Percentiles rank a stretch among this genome's conserved stretches.
Conservation (phyloP, 257 asterid genomes). For the Eustoma russellianum region DNA sequence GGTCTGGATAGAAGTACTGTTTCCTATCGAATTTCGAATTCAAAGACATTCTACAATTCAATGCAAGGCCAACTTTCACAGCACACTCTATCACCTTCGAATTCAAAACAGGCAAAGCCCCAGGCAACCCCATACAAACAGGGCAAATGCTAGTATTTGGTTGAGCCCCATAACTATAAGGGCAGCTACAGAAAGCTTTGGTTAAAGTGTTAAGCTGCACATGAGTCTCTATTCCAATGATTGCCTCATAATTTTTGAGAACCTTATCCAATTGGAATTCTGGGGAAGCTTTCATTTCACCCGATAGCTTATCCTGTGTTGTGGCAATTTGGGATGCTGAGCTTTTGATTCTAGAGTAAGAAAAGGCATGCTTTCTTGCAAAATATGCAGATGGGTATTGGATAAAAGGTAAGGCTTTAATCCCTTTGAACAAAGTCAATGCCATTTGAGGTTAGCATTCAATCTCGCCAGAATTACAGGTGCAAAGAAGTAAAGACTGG, state of each 20-base stretch:
- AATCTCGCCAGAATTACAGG: background rate
- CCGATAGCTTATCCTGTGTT: constrained; percentile 45
- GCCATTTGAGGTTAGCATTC: constrained; percentile 39
- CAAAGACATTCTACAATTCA: constrained; percentile 62
- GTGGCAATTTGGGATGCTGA: constrained; percentile 40
- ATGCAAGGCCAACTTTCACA: constrained; percentile 78
- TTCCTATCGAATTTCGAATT: constrained; percentile 89
- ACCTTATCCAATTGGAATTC: constrained; percentile 34
- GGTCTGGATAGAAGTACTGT: constrained; percentile 92
- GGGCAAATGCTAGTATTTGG: constrained; percentile 91
- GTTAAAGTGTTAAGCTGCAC: constrained; percentile 55
- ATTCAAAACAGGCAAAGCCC: constrained; percentile 90
- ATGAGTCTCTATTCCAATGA: constrained; percentile 92
- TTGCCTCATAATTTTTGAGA: constrained; percentile 65
- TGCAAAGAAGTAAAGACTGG: too few species aligned
- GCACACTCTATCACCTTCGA: constrained; percentile 81
- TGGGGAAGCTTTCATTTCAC: constrained; percentile 33
- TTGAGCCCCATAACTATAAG: constrained; percentile 56
- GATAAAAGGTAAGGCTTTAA: constrained; percentile 39
- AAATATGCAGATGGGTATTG: constrained; percentile 48
- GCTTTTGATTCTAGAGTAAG: constrained; percentile 33
- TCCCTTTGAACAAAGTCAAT: constrained; percentile 64
- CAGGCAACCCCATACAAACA: constrained; percentile 93
- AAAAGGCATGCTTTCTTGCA: constrained; percentile 35
- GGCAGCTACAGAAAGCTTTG: constrained; percentile 41